Evolutionary conservation across 208 protist genomes (phyloP).

Genomic region (Plasmodiophora brassicae): DNA sequence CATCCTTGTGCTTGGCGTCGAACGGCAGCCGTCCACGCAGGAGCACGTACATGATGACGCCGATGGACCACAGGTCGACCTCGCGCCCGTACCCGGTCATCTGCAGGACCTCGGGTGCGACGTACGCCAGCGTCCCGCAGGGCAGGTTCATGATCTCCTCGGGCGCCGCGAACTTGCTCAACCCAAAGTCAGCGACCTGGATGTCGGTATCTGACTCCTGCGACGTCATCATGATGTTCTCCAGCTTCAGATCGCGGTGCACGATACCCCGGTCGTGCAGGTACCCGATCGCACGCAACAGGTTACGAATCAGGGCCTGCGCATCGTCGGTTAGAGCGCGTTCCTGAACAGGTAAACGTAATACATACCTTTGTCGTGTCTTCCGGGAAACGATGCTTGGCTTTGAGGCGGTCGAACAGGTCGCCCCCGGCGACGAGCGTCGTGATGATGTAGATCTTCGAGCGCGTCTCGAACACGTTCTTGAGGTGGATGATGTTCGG

Average conservation of each 20-base stretch:
- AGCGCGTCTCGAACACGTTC: conserved; percentile 41
- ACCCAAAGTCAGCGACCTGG: conserved; percentile 36
- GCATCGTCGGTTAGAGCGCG: too few relatives aligned
- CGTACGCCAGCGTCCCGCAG: conserved; percentile 44
- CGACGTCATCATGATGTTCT: conserved; percentile 40
- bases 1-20: conserved; percentile 1
- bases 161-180: conserved; percentile 38
- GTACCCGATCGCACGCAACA: conserved; percentile 32
- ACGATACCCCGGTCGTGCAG: conserved; percentile 42
- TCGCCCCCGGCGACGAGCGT: conserved; percentile 41
- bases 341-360: too few relatives aligned
- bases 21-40: conserved; percentile 38
- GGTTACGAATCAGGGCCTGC: not conserved
- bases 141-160: conserved; percentile 36
- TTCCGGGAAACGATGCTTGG: conserved; percentile 21
- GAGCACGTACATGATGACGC: conserved; percentile 44
- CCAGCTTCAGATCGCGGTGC: conserved; percentile 44
- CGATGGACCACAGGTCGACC: conserved; percentile 40
- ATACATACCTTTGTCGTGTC: too few relatives aligned
- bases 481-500: conserved; percentile 42
- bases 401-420: conserved; percentile 36
- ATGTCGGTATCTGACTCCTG: conserved; percentile 37
- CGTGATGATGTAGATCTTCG: conserved; percentile 44
- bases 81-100: conserved; percentile 35
- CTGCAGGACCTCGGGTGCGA: conserved; percentile 38